These are phyloP conservation scores for Prunus dulcis DNA, from an alignment of 306 rosid genomes.

Conservation along the genomic window DNA sequence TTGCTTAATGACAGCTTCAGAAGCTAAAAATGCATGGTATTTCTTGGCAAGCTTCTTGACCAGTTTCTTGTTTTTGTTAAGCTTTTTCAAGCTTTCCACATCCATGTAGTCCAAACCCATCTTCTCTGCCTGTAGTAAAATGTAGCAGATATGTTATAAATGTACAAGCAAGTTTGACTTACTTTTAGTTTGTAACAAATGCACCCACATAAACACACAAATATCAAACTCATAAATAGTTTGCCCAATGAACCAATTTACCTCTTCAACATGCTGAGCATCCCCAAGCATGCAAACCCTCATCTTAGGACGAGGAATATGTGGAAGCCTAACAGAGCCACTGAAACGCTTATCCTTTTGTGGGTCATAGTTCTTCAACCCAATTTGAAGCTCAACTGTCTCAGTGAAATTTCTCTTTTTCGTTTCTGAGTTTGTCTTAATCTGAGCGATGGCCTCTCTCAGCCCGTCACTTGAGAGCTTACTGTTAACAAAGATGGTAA, in stretches of 20 bases:
- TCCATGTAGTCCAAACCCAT: conserved; percentile 71
- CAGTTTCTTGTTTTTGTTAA: conserved; percentile 67
- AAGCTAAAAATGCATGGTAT: conserved; percentile 69
- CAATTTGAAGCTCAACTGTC: conserved; percentile 77
- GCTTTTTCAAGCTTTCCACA: conserved; percentile 66
- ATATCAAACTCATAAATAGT: background rate
- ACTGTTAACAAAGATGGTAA: conserved; percentile 16
- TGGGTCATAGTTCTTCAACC: conserved; percentile 73
- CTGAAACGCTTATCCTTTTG: conserved; percentile 84
- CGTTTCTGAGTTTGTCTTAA: conserved; percentile 28
- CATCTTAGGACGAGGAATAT: conserved; percentile 81
- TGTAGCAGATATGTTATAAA: background rate
- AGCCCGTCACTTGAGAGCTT: conserved; percentile 48
- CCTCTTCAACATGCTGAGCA: conserved; percentile 86
- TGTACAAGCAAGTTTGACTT: background rate
- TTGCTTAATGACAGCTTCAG: conserved; percentile 80
- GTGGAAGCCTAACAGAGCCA: conserved; percentile 69
- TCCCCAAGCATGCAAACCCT: conserved; percentile 83
- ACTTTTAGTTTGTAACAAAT: background rate
- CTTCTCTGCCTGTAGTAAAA: conserved; percentile 50
- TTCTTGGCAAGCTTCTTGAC: conserved; percentile 72
- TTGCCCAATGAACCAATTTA: background rate
- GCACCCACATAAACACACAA: background rate
- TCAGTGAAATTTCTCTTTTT: conserved; percentile 51
- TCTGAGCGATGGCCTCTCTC: conserved; percentile 45